Evolutionary conservation across 2,329 filamentous ascomycete species (phyloP), one percentile per base, ranked within the genome.

Genomic region (Fonsecaea pedrosoi): DNA sequence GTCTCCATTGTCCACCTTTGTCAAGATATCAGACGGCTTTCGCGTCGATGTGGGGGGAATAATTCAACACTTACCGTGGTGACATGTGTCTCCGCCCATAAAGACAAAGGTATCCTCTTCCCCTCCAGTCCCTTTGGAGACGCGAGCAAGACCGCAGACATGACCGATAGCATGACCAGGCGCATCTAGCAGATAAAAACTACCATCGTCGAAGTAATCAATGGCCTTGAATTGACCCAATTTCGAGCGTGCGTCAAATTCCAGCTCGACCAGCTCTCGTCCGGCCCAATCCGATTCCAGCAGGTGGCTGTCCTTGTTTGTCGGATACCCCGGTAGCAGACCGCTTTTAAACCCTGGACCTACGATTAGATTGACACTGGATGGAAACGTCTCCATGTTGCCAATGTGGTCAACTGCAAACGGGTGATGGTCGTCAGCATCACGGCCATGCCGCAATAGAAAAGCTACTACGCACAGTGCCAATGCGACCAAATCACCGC

Each of bases 331-430:
- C 0, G 85, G 85, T 2, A 82, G 70, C 69, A 82, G 79, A 0
- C 73, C 74, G 1, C 78, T 67, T 58, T 80, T 82, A 72, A 86
- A 83, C 0, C 85, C 85, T 0, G 84, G 82, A 0, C 85, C 85
- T 3, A 87, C 84, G 34, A 87, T 70, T 0, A 87, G 71, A 7
- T 81, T 77, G 0, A 83, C 84, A 0, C 70, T 74, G 0, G 70
- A 0, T 0, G 83, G 82, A 54, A 87, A 87, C 0, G 73, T 75
- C 0, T 79, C 78, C 0, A 80, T 77, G 62, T 86, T 81, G 0
- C 85, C 86, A 12, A 80, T 81, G 64, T 87, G 85, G 71, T 87
- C 69, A 37, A 37, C 35, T 37, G 32, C 66, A 70, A 61, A 25
- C 25, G 69, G 69, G 34, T 72, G 71, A 59, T 77, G 75, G 66